Evolutionary conservation across 345 rosid species (phyloP), one percentile per base, ranked within the genome.

Genomic region (Camelina sativa): DNA sequence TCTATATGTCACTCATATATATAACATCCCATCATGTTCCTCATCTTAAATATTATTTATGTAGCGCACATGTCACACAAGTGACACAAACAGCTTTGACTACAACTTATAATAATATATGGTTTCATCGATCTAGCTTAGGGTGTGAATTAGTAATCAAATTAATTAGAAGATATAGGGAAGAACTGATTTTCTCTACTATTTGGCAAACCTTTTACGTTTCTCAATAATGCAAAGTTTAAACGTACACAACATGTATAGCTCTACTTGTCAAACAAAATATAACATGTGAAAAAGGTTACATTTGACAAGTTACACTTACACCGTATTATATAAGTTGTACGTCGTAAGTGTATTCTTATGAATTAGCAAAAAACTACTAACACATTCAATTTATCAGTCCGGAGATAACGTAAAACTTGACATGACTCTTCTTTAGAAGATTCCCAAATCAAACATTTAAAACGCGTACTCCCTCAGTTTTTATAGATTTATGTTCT

Each of bases 11-110:
- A 51, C 20, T 32, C 64, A 30, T 11, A 11, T 41, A 9, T 20
- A 41, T 20, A 58, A 17, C n/a, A 61, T 67, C 61, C 32, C 15
- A 8, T 60, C 77, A 28, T 52, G 23, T 50, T 43, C 28, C 7
- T 12, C 10, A 30, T 67, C 54, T 75, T 28, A 50, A 59, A 23
- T 35, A 8, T 17, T 7, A 44, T 6, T 40, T 30, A 32, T 61
- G 1, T 7, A 4, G 28, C 62, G 69, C 69, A 51, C 13, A 20
- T 68, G 63, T 57, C 72, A 47, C 51, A 17, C 47, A 60, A 38
- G 17, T 44, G 34, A 58, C 20, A 13, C 38, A 15, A 7, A 32
- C 20, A 56, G 38, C 0, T 34, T n/a, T 56, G 19, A 48, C 11
- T 7, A 47, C 4, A 16, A 46, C 50, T 2, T n/a, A 46, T 0